Conservation (phyloP, 2,329 filamentous ascomycete genomes). For the Ophiostoma ips region DNA sequence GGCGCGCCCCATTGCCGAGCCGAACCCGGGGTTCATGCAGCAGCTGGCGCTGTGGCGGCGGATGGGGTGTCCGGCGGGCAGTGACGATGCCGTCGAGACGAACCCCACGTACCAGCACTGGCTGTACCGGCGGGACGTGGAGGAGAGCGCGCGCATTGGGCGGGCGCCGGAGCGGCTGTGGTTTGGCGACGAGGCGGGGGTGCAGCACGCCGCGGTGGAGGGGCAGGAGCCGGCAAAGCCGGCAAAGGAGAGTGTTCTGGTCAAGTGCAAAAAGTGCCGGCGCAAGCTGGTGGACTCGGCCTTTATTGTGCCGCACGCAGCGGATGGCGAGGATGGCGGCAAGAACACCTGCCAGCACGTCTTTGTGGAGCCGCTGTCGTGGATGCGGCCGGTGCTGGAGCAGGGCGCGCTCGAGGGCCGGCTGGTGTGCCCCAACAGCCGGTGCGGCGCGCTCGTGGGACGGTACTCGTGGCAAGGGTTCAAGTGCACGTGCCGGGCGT, state of each 20-base stretch:
- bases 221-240: no score
- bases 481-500: conserved; percentile 78
- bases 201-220: conserved; percentile 9
- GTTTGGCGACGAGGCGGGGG: conserved; percentile 60
- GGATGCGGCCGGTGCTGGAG: conserved; percentile 81
- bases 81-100: conserved; percentile 39
- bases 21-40: conserved; percentile 81
- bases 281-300: conserved; percentile 39
- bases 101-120: conserved; percentile 69
- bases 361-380: conserved; percentile 83
- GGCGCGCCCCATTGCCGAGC: conserved; percentile 65
- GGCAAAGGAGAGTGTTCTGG: no score
- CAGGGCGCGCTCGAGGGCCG: conserved; percentile 72
- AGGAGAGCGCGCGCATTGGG: conserved; percentile 50
- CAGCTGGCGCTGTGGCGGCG: conserved; percentile 78
- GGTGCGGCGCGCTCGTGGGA: conserved; percentile 72
- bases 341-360: conserved; percentile 58
- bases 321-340: background rate
- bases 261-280: conserved; percentile 87
- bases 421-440: conserved; percentile 63
- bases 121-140: conserved; percentile 41
- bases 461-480: conserved; percentile 96
- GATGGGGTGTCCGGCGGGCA: conserved; percentile 62
- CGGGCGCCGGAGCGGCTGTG: conserved; percentile 71
- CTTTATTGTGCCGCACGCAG: conserved; percentile 54